These are phyloP conservation scores for Aspergillus chevalieri DNA, from an alignment of 2,329 filamentous ascomycete species.

Conservation along the genomic window DNA sequence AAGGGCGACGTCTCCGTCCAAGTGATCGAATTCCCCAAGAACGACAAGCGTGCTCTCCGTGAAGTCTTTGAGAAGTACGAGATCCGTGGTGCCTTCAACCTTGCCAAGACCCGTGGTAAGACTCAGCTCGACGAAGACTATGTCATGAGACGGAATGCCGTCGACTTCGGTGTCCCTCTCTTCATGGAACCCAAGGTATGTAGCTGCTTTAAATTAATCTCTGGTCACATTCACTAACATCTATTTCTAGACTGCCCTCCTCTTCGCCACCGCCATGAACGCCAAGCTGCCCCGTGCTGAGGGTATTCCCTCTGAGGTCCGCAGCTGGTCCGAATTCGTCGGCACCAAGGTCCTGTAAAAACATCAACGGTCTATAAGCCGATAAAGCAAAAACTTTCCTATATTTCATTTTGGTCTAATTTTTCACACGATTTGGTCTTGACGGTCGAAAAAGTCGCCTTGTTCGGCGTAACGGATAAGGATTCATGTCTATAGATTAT, in stretches of 20 bases:
- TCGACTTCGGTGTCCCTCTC: slow-evolving; percentile 94
- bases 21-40: slow-evolving; percentile 92
- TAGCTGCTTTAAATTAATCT: background rate
- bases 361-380: slow-evolving; percentile 1
- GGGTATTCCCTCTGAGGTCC: slow-evolving; percentile 85
- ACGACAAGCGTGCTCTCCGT: slow-evolving; percentile 88
- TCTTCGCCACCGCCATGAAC: slow-evolving; percentile 95
- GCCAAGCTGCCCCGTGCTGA: slow-evolving; percentile 86
- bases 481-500: slow-evolving; percentile 28
- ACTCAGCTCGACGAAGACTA: slow-evolving; percentile 89
- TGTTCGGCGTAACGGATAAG: slow-evolving; percentile 22
- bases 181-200: slow-evolving; percentile 98
- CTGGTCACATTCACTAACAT: slow-evolving; percentile 20
- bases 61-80: slow-evolving; percentile 97
- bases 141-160: slow-evolving; percentile 95
- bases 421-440: slow-evolving; percentile 3
- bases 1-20: slow-evolving; percentile 68
- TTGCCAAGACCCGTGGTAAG: slow-evolving; percentile 76
- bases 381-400: slow-evolving; percentile 12
- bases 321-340: slow-evolving; percentile 92
- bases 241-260: slow-evolving; percentile 69
- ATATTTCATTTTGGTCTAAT: slow-evolving; percentile 13
- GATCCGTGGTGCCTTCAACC: slow-evolving; percentile 91
- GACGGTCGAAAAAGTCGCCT: slow-evolving; percentile 12
- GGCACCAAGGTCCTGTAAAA: slow-evolving; percentile 55